Percentiles rank a stretch among this genome's conserved stretches.
phyloP scores from a whole-genome alignment of 768 basidiomycete genomes.

The Leccinum variicolor region DNA sequence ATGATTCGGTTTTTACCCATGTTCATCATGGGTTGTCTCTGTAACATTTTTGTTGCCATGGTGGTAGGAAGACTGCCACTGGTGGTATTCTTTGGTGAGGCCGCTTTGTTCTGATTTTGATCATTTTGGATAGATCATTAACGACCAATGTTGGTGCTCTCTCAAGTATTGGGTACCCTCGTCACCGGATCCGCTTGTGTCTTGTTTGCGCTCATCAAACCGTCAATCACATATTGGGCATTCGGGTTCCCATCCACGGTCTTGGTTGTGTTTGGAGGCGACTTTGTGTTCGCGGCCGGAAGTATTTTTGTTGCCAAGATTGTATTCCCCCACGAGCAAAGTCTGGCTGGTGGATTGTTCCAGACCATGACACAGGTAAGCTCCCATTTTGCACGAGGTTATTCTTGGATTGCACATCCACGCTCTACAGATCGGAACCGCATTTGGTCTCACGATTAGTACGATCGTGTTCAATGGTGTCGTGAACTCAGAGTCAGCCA shows the following conservation, averaged over 20 bases:
- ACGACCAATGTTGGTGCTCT: neutral
- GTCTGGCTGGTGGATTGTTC: slow-evolving; percentile 71
- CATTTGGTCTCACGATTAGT: slow-evolving; percentile 66
- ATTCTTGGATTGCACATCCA: neutral
- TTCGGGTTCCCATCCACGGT: slow-evolving; percentile 65
- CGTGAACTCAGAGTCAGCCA: slow-evolving; percentile 30
- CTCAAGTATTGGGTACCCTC: slow-evolving; percentile 49
- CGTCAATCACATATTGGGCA: slow-evolving; percentile 64
- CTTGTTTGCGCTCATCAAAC: slow-evolving; percentile 65
- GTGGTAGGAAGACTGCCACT: slow-evolving; percentile 54
- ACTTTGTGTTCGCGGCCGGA: slow-evolving; percentile 72
- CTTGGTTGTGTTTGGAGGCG: slow-evolving; percentile 68
- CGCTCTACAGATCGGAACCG: slow-evolving; percentile 52
- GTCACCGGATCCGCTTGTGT: slow-evolving; percentile 57
- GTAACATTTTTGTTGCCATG: slow-evolving; percentile 63
- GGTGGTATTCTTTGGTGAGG: slow-evolving; percentile 53
- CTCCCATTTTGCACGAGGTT: neutral
- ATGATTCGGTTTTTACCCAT: slow-evolving; percentile 71
- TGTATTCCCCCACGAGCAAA: slow-evolving; percentile 66
- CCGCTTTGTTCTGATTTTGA: no score
- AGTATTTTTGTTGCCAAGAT: slow-evolving; percentile 74
- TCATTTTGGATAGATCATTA: neutral
- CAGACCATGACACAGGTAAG: slow-evolving; percentile 73
- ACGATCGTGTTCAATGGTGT: slow-evolving; percentile 69
- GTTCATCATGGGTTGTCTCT: slow-evolving; percentile 60